These are phyloP conservation scores for Fragilariopsis cylindrus DNA, from an alignment of 108 stramenopile genomes.

Conservation along the genomic window DNA sequence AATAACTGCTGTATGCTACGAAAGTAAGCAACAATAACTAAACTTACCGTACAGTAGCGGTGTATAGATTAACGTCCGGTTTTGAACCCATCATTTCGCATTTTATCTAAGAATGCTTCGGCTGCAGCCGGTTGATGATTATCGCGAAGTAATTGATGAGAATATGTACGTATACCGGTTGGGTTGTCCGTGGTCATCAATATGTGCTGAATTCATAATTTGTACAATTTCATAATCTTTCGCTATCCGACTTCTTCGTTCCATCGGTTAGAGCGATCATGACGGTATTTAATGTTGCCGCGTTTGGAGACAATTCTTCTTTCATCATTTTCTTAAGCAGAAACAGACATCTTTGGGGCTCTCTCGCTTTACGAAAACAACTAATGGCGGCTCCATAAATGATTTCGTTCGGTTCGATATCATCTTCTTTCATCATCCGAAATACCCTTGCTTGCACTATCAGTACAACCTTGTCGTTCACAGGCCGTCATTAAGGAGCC, in stretches of 20 bases:
- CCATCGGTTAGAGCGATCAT: constrained; percentile 66
- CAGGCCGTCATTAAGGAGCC: constrained; percentile 86
- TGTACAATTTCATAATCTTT: constrained; percentile 60
- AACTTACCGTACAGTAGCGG: constrained; percentile 52
- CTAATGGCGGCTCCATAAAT: constrained; percentile 85
- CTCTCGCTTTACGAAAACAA: constrained; percentile 67
- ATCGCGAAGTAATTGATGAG: constrained; percentile 59
- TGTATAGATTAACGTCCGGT: constrained; percentile 82
- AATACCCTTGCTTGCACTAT: constrained; percentile 69
- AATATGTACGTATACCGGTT: constrained; percentile 80
- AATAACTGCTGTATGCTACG: too few species aligned
- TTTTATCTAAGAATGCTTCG: constrained; percentile 63
- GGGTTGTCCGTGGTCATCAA: constrained; percentile 32
- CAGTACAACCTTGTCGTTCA: constrained; percentile 65
- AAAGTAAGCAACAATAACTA: too few species aligned
- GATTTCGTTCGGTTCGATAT: constrained; percentile 65
- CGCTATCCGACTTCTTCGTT: constrained; percentile 35
- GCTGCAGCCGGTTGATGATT: constrained; percentile 57
- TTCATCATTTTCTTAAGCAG: constrained; percentile 76
- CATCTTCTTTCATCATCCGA: constrained; percentile 57
- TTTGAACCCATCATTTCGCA: constrained; percentile 69
- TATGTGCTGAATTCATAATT: constrained; percentile 60
- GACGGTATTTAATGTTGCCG: constrained; percentile 80
- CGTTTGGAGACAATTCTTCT: constrained; percentile 72
- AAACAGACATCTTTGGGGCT: constrained; percentile 62